A percentile compares a stretch with the other conserved stretches of the same genome.
Evolutionary conservation across 176 grass and related monocot genomes (phyloP).

Genomic region (Rhynchospora breviuscula): DNA sequence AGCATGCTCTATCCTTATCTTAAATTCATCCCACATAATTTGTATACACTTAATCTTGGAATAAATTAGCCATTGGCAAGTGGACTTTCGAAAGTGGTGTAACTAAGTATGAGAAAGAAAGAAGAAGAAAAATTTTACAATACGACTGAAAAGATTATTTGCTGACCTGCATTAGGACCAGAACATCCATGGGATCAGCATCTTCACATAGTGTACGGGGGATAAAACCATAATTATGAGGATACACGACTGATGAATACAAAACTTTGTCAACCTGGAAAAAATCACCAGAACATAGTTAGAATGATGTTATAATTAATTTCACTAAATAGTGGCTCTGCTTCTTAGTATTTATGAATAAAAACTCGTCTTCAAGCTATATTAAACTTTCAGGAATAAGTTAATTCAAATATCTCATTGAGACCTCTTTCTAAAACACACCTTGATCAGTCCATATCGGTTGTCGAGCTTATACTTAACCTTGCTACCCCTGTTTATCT

Average conservation of each 20-base stretch:
- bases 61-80: background rate
- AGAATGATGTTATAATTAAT: background rate
- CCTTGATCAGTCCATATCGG: constrained; percentile 34
- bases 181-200: constrained; percentile 35
- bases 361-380: background rate
- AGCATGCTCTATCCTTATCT: background rate
- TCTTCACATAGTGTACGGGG: constrained; percentile 40
- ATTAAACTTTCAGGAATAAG: background rate
- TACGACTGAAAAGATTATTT: background rate
- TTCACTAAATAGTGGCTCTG: background rate
- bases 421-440: background rate
- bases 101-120: background rate
- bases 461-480: constrained; percentile 44
- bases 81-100: background rate
- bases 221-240: constrained; percentile 41
- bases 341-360: background rate
- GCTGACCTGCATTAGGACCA: constrained; percentile 39
- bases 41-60: background rate
- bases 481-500: constrained; percentile 44
- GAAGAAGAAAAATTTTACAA: background rate
- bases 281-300: background rate
- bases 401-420: background rate
- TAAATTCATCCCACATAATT: background rate
- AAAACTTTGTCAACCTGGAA: constrained; percentile 39
- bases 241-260: constrained; percentile 47